A percentile compares a stretch with the other conserved stretches of the same genome.
phyloP scores from a whole-genome alignment of 495 filamentous ascomycete genomes.

The Hyphodiscus hymeniophilus region DNA sequence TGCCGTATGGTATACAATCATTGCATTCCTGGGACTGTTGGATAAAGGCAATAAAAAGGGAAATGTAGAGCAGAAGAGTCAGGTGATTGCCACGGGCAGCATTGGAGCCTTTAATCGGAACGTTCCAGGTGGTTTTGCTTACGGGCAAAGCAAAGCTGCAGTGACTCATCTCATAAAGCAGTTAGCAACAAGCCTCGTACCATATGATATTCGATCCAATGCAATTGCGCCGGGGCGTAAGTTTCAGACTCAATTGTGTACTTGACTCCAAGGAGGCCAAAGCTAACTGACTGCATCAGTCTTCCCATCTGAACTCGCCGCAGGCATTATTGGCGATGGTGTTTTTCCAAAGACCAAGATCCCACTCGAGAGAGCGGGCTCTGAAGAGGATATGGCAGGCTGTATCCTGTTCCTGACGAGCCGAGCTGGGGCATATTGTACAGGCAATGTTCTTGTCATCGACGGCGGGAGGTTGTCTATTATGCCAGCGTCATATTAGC shows the following conservation, averaged over 20 bases:
- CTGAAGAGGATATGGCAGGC: constrained; percentile 55
- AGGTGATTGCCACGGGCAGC: constrained; percentile 57
- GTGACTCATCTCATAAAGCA: constrained; percentile 57
- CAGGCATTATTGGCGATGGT: constrained; percentile 34
- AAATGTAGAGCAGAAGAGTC: constrained; percentile 45
- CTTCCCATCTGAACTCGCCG: constrained; percentile 58
- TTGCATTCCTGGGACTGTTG: constrained; percentile 59
- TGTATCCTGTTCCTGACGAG: constrained; percentile 55
- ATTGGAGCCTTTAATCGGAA: constrained; percentile 52
- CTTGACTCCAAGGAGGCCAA: background rate
- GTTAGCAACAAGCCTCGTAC: constrained; percentile 42
- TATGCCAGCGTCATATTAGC: constrained; percentile 14
- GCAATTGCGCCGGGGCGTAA: constrained; percentile 57
- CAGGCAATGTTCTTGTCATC: constrained; percentile 43
- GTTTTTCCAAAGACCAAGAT: constrained; percentile 37
- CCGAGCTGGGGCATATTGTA: constrained; percentile 50
- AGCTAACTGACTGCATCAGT: constrained; percentile 26
- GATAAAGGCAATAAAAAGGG: constrained; percentile 51
- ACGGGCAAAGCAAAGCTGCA: constrained; percentile 57
- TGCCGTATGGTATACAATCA: constrained; percentile 54
- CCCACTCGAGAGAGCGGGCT: constrained; percentile 43
- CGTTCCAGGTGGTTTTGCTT: constrained; percentile 50
- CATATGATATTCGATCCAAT: constrained; percentile 56
- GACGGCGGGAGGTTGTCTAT: constrained; percentile 50
- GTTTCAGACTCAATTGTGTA: constrained; percentile 19